Base-by-base conservation (phyloP, 768 basidiomycete species). In the Phylloporus scabripes region DNA sequence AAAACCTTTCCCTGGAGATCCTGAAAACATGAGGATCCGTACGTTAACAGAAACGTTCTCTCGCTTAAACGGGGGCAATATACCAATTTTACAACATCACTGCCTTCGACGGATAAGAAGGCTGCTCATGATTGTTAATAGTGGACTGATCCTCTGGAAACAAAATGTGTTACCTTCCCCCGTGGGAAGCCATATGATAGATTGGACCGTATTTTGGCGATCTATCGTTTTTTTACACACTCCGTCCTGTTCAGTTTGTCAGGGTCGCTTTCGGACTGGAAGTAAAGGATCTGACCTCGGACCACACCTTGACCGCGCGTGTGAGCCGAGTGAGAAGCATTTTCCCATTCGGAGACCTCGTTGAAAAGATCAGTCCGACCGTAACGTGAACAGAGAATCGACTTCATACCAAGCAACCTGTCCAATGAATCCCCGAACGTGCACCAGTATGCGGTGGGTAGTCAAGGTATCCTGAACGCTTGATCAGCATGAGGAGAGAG, bases 271-370 rank as follows among this genome's bases (percentile, higher is more conserved):
- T 46, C 37, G n/a, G 43, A 31, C 20, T 3, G 23, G 45, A 24
- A 20, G 49, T 18, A 37, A 44, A 36, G 29, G 46, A 39, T 58
- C 66, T 43, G 46, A 76, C 77, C 62, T 75, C 73, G 5, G 68
- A 74, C 78, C 78, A 79, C 45, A 79, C 65, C 59, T 80, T 80
- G 49, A 79, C 66, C 38, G 70, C 71, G 29, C 74, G 75, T 47
- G 64, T 70, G 46, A 76, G 68, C 56, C 77, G 75, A 26, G 78
- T 76, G 39, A 79, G 65, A 39, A 79, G 63, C 18, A 66, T 50
- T 45, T 53, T 64, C 20, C 79, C 75, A 36, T 65, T 72, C 5
- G 78, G 79, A 37, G 76, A 76, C 77, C 74, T 75, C 52, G 41
- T 48, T 59, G 26, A 49, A 47, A 18, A 28, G 29, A 20, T 59